Conservation (phyloP, 2,329 filamentous ascomycete species). For the Alternaria panax region DNA sequence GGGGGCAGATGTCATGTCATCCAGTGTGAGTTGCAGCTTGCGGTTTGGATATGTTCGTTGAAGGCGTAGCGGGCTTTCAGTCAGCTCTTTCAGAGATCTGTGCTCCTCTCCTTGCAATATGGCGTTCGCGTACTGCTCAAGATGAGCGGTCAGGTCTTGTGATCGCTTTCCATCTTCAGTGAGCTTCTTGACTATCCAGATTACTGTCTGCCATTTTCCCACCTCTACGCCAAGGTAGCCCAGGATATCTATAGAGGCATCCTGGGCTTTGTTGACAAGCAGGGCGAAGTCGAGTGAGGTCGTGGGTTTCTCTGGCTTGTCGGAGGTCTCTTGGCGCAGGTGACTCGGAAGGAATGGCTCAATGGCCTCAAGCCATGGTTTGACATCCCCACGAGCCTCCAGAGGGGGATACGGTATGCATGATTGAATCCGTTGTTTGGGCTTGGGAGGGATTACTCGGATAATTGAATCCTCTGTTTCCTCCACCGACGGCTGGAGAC, state of each 20-base stretch:
- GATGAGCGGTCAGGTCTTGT: slow-evolving; percentile 11
- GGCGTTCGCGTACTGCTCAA: slow-evolving; percentile 27
- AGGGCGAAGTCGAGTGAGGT: slow-evolving; percentile 39
- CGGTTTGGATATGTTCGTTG: slow-evolving; percentile 22
- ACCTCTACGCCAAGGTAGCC: slow-evolving; percentile 50
- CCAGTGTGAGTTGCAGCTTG: slow-evolving; percentile 27
- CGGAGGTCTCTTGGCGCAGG: slow-evolving; percentile 30
- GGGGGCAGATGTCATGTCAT: slow-evolving; percentile 36
- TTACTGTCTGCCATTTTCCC: slow-evolving; percentile 53
- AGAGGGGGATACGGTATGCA: slow-evolving; percentile 32
- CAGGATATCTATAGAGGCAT: slow-evolving; percentile 50
- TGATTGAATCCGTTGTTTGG: slow-evolving; percentile 12
- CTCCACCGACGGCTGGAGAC: slow-evolving; percentile 2
- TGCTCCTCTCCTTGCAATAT: slow-evolving; percentile 24
- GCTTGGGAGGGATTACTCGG: slow-evolving; percentile 18
- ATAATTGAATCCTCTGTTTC: neutral
- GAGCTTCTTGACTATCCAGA: slow-evolving; percentile 57
- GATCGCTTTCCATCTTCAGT: slow-evolving; percentile 42
- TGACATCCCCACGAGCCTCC: slow-evolving; percentile 33
- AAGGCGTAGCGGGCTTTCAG: slow-evolving; percentile 30
- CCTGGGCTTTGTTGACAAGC: slow-evolving; percentile 37
- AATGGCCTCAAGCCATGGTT: slow-evolving; percentile 46
- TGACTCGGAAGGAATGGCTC: slow-evolving; percentile 49
- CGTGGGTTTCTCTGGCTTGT: slow-evolving; percentile 21
- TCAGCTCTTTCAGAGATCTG: slow-evolving; percentile 33